Percentiles rank a stretch among this genome's conserved stretches.
These are phyloP conservation scores for Termitomyces sp. DNA, from an alignment of 768 basidiomycete genomes.

Conservation along the genomic window DNA sequence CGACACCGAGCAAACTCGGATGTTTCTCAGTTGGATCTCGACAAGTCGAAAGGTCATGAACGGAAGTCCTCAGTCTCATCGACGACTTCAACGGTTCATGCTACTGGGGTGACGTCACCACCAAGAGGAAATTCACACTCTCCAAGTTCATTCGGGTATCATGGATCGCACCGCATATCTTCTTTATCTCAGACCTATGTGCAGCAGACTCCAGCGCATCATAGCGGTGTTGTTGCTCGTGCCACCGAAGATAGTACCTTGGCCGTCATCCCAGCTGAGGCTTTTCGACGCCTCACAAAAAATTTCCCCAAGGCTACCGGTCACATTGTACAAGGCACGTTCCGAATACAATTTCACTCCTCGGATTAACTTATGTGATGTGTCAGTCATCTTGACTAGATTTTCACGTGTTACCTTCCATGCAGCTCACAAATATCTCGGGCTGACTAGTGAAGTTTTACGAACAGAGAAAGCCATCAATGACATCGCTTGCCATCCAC, in stretches of 20 bases:
- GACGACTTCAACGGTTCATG: slow-evolving; percentile 63
- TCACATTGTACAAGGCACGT: slow-evolving; percentile 86
- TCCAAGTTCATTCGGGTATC: slow-evolving; percentile 16
- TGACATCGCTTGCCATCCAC: slow-evolving; percentile 91
- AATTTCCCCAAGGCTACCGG: slow-evolving; percentile 97
- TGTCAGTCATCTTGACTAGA: slow-evolving; percentile 79
- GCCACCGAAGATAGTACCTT: slow-evolving; percentile 92
- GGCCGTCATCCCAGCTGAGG: slow-evolving; percentile 98
- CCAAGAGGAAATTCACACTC: slow-evolving; percentile 20
- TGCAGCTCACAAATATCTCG: slow-evolving; percentile 95
- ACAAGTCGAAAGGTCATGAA: slow-evolving; percentile 22
- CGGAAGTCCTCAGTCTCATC: slow-evolving; percentile 63
- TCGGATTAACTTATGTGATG: slow-evolving; percentile 6
- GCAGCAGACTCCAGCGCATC: slow-evolving; percentile 31
- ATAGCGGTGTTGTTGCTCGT: slow-evolving; percentile 84
- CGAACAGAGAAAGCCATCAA: slow-evolving; percentile 97
- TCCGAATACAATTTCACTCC: not conserved
- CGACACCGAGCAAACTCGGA: slow-evolving; percentile 52
- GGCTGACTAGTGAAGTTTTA: slow-evolving; percentile 90
- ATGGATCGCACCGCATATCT: slow-evolving; percentile 17
- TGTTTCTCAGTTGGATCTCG: slow-evolving; percentile 54
- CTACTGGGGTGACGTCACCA: slow-evolving; percentile 25
- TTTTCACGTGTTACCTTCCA: slow-evolving; percentile 97
- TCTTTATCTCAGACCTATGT: slow-evolving; percentile 13
- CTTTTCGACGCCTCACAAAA: slow-evolving; percentile 89